Conservation (phyloP, 768 basidiomycete species). For the Suillus weaverae region DNA sequence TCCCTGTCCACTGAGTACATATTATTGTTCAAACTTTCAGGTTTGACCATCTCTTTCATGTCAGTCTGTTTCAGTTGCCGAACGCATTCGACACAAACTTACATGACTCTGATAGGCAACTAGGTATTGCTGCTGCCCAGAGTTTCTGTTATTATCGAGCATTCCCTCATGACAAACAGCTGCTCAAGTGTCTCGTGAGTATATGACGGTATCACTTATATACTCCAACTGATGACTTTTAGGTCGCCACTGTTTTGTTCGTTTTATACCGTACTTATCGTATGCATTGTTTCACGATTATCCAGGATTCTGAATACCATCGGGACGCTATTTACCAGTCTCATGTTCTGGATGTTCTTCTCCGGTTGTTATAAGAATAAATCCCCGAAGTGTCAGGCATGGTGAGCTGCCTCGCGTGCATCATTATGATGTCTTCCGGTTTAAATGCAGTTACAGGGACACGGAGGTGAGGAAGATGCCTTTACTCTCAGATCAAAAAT, state of each 20-base stretch:
- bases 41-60: not conserved
- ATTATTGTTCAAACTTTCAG: not conserved
- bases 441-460: not conserved
- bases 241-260: not conserved
- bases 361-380: not conserved
- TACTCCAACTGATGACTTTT: not conserved
- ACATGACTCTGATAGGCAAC: not conserved
- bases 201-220: not conserved
- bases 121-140: not conserved
- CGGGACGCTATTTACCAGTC: not conserved
- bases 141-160: not conserved
- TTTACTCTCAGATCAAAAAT: not conserved
- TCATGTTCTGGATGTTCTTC: conserved; percentile 1
- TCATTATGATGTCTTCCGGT: not conserved
- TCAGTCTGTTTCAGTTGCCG: not conserved
- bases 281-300: not conserved
- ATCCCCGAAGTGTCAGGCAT: not conserved
- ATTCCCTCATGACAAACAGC: conserved; percentile 6
- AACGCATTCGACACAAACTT: not conserved
- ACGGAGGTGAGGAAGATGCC: not conserved
- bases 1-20: not conserved
- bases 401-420: not conserved
- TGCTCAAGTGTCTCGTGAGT: conserved; percentile 6
- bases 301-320: not conserved
- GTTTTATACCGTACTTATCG: not conserved